These are phyloP conservation scores for Aspergillus biplanus DNA, from an alignment of 495 filamentous ascomycete species.

Conservation along the genomic window DNA sequence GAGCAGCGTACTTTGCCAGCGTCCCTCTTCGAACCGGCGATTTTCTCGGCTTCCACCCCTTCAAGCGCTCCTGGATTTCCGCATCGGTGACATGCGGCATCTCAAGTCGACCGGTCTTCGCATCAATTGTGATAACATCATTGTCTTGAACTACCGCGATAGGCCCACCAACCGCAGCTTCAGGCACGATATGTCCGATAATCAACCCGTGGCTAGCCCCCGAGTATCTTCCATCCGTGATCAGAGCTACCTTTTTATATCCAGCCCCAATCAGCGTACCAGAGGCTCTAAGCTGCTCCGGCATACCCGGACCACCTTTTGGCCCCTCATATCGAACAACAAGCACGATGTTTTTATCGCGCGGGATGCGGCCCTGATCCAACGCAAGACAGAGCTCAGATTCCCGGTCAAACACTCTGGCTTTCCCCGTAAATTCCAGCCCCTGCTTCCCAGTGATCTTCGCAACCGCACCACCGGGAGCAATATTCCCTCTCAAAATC, in stretches of 20 bases:
- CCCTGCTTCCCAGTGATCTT: slow-evolving; percentile 99
- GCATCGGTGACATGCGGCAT: slow-evolving; percentile 27
- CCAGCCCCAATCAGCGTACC: neutral
- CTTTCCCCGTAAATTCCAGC: slow-evolving; percentile 78
- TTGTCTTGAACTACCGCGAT: slow-evolving; percentile 59
- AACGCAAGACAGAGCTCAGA: slow-evolving; percentile 76
- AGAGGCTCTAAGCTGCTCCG: slow-evolving; percentile 30
- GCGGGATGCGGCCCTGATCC: slow-evolving; percentile 81
- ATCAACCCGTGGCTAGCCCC: slow-evolving; percentile 56
- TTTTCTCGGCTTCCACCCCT: slow-evolving; percentile 58
- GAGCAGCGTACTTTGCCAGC: slow-evolving; percentile 84
- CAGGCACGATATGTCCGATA: slow-evolving; percentile 60
- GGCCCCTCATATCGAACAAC: slow-evolving; percentile 96
- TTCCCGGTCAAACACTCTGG: slow-evolving; percentile 84
- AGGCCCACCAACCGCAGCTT: slow-evolving; percentile 61
- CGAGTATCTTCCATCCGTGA: slow-evolving; percentile 54
- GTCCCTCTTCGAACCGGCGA: slow-evolving; percentile 62
- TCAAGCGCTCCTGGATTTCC: slow-evolving; percentile 63
- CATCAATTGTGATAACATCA: slow-evolving; percentile 59
- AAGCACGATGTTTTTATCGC: slow-evolving; percentile 96
- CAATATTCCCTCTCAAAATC: slow-evolving; percentile 87
- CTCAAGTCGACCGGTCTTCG: slow-evolving; percentile 53
- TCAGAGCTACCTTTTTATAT: slow-evolving; percentile 51
- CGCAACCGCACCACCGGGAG: slow-evolving; percentile 87
- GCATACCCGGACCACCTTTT: slow-evolving; percentile 95